A percentile compares a stretch with the other conserved stretches of the same genome.
phyloP scores from a whole-genome alignment of 2,329 filamentous ascomycete species.

The Tolypocladium endophyticum region DNA sequence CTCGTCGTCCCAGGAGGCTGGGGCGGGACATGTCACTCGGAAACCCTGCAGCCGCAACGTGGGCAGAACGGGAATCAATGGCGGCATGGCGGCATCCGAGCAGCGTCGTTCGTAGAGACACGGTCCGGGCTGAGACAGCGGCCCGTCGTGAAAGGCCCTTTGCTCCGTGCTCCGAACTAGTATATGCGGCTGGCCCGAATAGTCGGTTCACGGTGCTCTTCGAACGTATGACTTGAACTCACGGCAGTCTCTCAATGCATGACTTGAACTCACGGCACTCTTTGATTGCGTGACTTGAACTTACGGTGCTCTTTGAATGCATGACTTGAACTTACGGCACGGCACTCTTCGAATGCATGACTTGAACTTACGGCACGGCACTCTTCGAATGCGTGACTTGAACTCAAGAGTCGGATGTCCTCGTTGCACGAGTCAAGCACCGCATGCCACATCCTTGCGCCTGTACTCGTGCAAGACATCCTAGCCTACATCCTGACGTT shows the following conservation, averaged over 20 bases:
- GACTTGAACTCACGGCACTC: neutral
- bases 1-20: neutral
- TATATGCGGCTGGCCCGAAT: neutral
- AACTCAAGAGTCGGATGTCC: neutral
- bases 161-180: neutral
- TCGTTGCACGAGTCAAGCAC: neutral
- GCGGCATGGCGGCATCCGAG: neutral
- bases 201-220: neutral
- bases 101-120: neutral
- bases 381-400: too few species aligned
- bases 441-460: neutral
- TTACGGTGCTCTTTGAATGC: neutral
- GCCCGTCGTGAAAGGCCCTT: neutral
- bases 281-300: too few species aligned
- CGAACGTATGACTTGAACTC: too few species aligned
- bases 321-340: too few species aligned
- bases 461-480: neutral
- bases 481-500: conserved; percentile 45
- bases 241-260: too few species aligned
- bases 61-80: neutral
- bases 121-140: neutral
- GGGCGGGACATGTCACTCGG: neutral
- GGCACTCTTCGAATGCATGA: too few species aligned
- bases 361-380: too few species aligned
- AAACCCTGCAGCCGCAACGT: neutral